Conservation (phyloP, 768 basidiomycete genomes). For the Rubroboletus satanas region DNA sequence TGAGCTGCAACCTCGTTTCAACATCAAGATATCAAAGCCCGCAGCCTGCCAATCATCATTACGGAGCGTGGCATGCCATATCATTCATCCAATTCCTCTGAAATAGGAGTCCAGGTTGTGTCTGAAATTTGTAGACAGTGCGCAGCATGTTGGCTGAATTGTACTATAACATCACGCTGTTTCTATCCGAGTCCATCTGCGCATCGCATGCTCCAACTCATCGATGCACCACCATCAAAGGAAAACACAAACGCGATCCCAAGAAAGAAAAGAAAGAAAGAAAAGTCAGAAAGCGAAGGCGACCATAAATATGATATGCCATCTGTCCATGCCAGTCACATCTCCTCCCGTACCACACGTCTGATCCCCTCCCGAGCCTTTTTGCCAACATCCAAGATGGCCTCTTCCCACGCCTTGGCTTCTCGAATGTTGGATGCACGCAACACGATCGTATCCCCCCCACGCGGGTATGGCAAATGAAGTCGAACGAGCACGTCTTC, state of each 20-base stretch:
- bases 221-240: neutral
- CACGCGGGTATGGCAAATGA: slow-evolving; percentile 62
- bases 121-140: neutral
- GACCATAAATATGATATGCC: slow-evolving; percentile 5
- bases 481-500: slow-evolving; percentile 71
- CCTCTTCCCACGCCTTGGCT: slow-evolving; percentile 50
- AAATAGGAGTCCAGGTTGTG: too few relatives aligned
- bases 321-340: neutral
- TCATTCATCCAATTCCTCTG: neutral
- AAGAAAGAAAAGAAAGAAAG: neutral
- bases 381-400: slow-evolving; percentile 28
- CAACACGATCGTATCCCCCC: slow-evolving; percentile 65
- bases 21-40: neutral
- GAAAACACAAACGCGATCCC: neutral
- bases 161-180: neutral
- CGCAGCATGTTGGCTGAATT: neutral
- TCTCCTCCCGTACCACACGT: neutral
- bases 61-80: neutral
- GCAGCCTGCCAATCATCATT: neutral
- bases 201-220: neutral
- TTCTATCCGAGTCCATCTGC: neutral
- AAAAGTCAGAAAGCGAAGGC: neutral
- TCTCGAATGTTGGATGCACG: slow-evolving; percentile 57
- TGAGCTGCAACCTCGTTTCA: neutral
- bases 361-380: slow-evolving; percentile 15